A percentile compares a stretch with the other conserved stretches of the same genome.
phyloP scores from a whole-genome alignment of 345 rosid genomes.

The Schrenkiella parvula region DNA sequence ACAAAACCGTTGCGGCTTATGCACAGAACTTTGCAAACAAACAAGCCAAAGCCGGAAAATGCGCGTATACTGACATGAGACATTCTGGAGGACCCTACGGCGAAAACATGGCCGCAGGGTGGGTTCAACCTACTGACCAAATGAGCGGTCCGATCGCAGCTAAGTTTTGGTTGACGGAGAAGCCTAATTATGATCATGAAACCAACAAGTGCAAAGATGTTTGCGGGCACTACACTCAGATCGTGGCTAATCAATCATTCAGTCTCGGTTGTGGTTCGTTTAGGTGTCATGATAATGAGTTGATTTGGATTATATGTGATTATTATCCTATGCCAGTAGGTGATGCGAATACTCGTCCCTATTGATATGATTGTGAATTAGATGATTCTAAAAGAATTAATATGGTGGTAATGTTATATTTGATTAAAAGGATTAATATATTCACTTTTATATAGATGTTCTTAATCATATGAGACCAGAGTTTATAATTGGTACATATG shows the following conservation, averaged over 20 bases:
- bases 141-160: constrained; percentile 43
- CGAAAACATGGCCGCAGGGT: constrained; percentile 47
- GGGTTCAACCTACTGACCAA: constrained; percentile 17
- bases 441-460: background rate
- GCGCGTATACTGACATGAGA: constrained; percentile 16
- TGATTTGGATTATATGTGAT: constrained; percentile 47
- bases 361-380: background rate
- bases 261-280: constrained; percentile 63
- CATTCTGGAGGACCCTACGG: constrained; percentile 54
- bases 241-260: constrained; percentile 54
- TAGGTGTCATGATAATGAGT: constrained; percentile 45
- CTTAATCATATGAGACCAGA: too few relatives aligned
- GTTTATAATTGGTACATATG: too few relatives aligned
- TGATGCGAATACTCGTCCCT: constrained; percentile 31
- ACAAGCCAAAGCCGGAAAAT: constrained; percentile 22
- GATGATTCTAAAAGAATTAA: background rate
- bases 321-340: constrained; percentile 43
- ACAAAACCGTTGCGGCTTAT: constrained; percentile 38
- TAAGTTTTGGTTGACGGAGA: constrained; percentile 49
- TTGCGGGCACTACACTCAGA: constrained; percentile 71
- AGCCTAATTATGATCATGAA: constrained; percentile 41
- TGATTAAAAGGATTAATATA: background rate
- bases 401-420: background rate
- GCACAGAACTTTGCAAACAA: constrained; percentile 37
- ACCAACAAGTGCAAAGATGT: constrained; percentile 41